phyloP scores from a whole-genome alignment of 192 early-diverging fungal species.

The Funneliformis geosporum region DNA sequence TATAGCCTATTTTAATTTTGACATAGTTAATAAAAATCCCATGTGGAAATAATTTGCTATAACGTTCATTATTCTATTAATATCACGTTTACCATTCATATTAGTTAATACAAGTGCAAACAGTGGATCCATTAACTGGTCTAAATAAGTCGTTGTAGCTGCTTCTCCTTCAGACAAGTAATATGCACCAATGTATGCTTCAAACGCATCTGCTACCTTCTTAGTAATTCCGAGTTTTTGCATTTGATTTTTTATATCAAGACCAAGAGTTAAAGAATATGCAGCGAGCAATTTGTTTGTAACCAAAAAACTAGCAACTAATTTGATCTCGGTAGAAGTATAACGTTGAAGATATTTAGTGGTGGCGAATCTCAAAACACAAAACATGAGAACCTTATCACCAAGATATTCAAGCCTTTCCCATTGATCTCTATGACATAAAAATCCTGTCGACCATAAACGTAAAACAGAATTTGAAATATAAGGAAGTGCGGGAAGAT shows the following conservation, averaged over 20 bases:
- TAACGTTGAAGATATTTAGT: not conserved
- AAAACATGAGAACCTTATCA: not conserved
- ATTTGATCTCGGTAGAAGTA: not conserved
- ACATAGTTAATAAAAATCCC: not conserved
- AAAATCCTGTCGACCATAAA: not conserved
- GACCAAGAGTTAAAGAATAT: not conserved
- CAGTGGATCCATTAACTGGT: not conserved
- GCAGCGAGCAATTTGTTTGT: not conserved
- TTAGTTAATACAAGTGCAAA: not conserved
- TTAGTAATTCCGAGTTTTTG: not conserved
- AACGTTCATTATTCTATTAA: not conserved
- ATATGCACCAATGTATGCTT: not conserved
- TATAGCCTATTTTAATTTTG: not conserved
- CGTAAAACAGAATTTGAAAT: not conserved
- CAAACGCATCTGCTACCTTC: not conserved
- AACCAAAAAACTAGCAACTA: not conserved
- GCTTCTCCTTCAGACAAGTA: not conserved
- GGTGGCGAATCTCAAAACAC: not conserved
- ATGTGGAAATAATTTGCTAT: not conserved
- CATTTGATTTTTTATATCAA: not conserved
- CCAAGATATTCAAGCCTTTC: not conserved
- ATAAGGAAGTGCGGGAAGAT: not conserved
- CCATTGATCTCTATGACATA: not conserved
- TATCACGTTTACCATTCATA: not conserved
- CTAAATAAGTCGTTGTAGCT: not conserved